Conservation (phyloP, 306 rosid genomes). For the Castanospermum australe region DNA sequence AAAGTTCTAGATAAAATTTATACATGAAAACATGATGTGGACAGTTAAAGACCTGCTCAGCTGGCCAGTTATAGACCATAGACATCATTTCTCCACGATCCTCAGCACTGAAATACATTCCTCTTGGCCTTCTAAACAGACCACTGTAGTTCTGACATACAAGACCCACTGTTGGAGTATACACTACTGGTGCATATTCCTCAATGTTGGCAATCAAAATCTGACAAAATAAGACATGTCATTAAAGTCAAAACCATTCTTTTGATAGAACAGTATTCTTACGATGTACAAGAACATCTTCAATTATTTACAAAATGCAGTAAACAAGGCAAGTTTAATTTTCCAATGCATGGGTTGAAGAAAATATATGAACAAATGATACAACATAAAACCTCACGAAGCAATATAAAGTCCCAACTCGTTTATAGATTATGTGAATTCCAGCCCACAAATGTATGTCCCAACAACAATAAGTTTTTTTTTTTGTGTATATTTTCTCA, state of each 20-base stretch:
- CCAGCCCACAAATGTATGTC: neutral
- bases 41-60: constrained; percentile 75
- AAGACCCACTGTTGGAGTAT: constrained; percentile 97
- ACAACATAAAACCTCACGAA: neutral
- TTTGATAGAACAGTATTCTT: constrained; percentile 1
- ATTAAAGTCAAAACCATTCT: constrained; percentile 13
- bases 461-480: neutral
- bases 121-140: constrained; percentile 96
- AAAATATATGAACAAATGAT: neutral
- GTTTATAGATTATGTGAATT: neutral
- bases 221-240: constrained; percentile 42
- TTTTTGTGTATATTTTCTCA: neutral
- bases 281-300: neutral
- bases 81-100: constrained; percentile 99
- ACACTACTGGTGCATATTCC: constrained; percentile 95
- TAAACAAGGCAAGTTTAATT: constrained; percentile 1
- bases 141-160: constrained; percentile 98
- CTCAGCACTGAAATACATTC: constrained; percentile 96
- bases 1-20: neutral
- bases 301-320: constrained; percentile 13
- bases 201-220: constrained; percentile 91
- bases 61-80: constrained; percentile 99
- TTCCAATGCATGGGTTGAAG: neutral
- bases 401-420: neutral
- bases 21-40: neutral